Evolutionary conservation across 2,329 filamentous ascomycete species (phyloP).

Genomic region (Cercospora sp.): DNA sequence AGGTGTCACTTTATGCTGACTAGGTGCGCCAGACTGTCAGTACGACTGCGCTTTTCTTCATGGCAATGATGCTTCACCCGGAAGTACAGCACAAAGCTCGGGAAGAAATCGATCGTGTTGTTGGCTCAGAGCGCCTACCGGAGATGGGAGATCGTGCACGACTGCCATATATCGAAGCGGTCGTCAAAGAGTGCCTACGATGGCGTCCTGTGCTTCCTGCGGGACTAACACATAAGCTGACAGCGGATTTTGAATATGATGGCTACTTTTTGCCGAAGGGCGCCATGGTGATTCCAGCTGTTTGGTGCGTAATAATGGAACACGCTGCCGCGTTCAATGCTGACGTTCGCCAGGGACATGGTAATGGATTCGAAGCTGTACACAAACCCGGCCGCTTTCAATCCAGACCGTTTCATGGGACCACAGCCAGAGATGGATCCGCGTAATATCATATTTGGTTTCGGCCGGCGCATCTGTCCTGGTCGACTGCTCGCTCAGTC

Average conservation of each 20-base stretch:
- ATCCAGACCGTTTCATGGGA: slow-evolving; percentile 30
- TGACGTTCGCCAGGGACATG: slow-evolving; percentile 3
- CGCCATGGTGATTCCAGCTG: slow-evolving; percentile 42
- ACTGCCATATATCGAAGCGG: slow-evolving; percentile 38
- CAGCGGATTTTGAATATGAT: slow-evolving; percentile 44
- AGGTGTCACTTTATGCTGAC: not conserved
- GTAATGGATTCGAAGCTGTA: slow-evolving; percentile 8
- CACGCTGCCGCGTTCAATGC: not conserved
- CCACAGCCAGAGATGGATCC: slow-evolving; percentile 27
- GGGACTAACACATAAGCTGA: slow-evolving; percentile 45
- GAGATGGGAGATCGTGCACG: slow-evolving; percentile 31
- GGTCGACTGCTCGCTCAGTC: slow-evolving; percentile 22
- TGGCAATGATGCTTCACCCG: slow-evolving; percentile 35
- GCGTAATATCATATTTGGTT: slow-evolving; percentile 24
- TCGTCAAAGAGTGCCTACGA: slow-evolving; percentile 41
- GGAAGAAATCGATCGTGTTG: slow-evolving; percentile 37
- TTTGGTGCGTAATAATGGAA: slow-evolving; percentile 33
- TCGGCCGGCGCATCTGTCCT: slow-evolving; percentile 27
- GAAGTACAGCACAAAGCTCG: slow-evolving; percentile 36
- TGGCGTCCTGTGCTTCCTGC: slow-evolving; percentile 38
- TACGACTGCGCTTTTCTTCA: slow-evolving; percentile 39
- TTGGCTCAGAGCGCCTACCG: slow-evolving; percentile 37
- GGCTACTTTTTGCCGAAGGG: slow-evolving; percentile 46
- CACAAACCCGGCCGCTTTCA: slow-evolving; percentile 5
- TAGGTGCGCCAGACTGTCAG: slow-evolving; percentile 4